Conservation (phyloP, 768 basidiomycete species). For the Ramaria rubella region DNA sequence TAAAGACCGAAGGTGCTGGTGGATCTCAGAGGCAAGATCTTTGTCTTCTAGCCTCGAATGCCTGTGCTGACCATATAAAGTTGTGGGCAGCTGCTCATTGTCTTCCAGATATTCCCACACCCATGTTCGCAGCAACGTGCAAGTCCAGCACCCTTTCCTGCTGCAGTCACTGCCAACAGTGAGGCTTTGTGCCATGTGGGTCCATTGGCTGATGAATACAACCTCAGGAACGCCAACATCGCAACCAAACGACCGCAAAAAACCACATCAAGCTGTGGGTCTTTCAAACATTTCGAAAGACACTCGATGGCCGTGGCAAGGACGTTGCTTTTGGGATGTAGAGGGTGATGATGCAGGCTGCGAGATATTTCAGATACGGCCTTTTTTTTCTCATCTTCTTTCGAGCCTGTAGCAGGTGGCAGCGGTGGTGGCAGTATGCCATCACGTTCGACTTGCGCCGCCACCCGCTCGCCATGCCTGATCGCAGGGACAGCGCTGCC, state of each 20-base stretch:
- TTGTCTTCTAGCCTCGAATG: conserved; percentile 5
- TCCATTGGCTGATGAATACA: neutral
- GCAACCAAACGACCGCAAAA: neutral
- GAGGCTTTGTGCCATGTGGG: conserved; percentile 14
- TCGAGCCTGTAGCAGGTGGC: no score
- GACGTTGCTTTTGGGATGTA: neutral
- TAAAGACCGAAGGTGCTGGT: conserved; percentile 10
- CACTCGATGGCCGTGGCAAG: neutral
- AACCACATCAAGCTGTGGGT: neutral
- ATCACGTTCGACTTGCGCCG: no score
- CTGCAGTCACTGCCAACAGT: conserved; percentile 22
- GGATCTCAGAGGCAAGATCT: conserved; percentile 4
- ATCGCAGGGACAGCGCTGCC: no score
- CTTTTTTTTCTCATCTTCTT: neutral
- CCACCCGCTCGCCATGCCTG: no score
- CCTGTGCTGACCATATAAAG: conserved; percentile 4
- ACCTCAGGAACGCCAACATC: neutral
- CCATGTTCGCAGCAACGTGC: conserved; percentile 28
- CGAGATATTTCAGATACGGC: neutral
- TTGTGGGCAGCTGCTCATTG: neutral
- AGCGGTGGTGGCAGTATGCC: no score
- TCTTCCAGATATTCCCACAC: conserved; percentile 3
- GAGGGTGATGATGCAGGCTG: neutral
- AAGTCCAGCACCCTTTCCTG: conserved; percentile 22
- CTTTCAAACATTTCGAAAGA: neutral